Base-by-base conservation (phyloP, 1,284 basidiomycete genomes). In the Trichosporon ovoides region DNA sequence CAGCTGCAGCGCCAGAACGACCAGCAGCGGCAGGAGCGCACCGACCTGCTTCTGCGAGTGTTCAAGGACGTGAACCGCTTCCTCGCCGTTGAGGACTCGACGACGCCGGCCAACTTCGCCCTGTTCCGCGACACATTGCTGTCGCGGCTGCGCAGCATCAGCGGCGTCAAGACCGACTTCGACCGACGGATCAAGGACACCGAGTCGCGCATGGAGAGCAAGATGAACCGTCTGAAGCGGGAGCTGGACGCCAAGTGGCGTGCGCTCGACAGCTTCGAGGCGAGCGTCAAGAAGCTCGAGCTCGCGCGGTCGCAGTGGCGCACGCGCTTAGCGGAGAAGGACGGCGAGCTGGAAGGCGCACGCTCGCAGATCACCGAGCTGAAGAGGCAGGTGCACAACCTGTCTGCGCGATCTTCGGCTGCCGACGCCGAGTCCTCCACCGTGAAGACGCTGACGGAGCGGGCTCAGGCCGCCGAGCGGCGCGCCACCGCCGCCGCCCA, bases 51-150 rank as follows among this genome's bases (percentile, higher is more conserved):
- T 50, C 80, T 96, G 61, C 91, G 89, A 14, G 90, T 97, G 34
- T 96, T 93, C 77, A 91, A 95, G 75, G 93, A 94, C 71, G 85
- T 97, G 81, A 93, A 96, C 71, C 91, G 89, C 80, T 91, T 97
- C 66, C 80, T 96, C 10, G 92, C 90, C 2, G 86, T 89, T 13
- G 90, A 78, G 69, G 73, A 80, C 59, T 73, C 68, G 53, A 72
- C 65, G 1, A 71, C 71, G 37, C 73, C 75, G 2, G 85, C 86
- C 35, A 95, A 96, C 79, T 98, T 98, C 72, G 80, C 83, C 62
- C 87, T 93, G 58, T 98, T 98, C 82, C 60, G 68, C 3, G 92
- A 97, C 75, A 91, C 91, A 64, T 83, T 98, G n/a, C 86, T 96
- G 68, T 84, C 85, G 1, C 84, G 93, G 7, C 80, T 98, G 51